Base-by-base conservation (phyloP, 2,329 filamentous ascomycete genomes). In the Ceratocystis ficicola region DNA sequence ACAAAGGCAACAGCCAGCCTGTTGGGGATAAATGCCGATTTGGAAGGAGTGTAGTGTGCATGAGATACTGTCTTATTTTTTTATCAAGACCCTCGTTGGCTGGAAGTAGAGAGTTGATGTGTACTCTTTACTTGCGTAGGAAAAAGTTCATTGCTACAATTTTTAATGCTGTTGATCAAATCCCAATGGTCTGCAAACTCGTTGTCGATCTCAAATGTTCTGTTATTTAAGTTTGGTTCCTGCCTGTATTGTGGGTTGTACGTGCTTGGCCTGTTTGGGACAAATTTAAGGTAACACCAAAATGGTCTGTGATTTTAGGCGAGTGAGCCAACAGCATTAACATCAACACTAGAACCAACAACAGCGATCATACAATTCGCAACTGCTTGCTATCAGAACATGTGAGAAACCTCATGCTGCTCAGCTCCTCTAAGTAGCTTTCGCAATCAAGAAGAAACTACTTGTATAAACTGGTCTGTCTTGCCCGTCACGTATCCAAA, bases 221-320 rank as follows among this genome's bases (percentile, higher is more conserved):
- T n/a, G 30, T 12, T 8, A 59, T 32, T 59, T 36, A 59, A n/a
- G 55, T 59, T 32, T 30, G 55, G 52, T 32, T 59, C 28, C 55
- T 59, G 8, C 28, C 55, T 59, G 36, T 59, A 15, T n/a, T 17
- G 12, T 32, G 28, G 28, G 1, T 5, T 36, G 28, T n/a, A n/a
- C 22, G 22, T 59, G 28, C 55, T 59, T 59, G 36, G 15, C 55
- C 55, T 36, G 28, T 59, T 59, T 59, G 17, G 28, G 55, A 15
- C 55, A 59, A n/a, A 25, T 36, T 20, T 36, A 10, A 59, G 55
- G 55, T 59, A 30, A 59, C 55, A 59, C 55, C 55, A 59, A 59
- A 32, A 36, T 12, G 17, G 28, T 17, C 15, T n/a, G 28, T 30
- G 12, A 17, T 17, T 59, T 36, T 59, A 59, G 20, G 55, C 55